phyloP scores from a whole-genome alignment of 768 basidiomycete species.

The Pulveroboletus sp. region DNA sequence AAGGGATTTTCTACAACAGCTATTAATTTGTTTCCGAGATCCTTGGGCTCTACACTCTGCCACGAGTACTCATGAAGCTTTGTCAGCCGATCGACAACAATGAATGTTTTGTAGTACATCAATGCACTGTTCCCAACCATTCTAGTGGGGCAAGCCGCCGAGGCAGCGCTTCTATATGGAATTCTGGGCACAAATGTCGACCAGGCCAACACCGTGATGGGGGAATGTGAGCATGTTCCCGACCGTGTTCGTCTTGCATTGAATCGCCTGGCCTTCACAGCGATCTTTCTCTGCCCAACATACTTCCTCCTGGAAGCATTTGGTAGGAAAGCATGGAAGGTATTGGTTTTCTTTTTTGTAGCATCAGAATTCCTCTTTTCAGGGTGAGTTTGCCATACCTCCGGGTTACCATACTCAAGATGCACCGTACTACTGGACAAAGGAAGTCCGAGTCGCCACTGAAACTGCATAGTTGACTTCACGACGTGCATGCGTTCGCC shows the following conservation, averaged over 20 bases:
- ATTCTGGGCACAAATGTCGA: background rate
- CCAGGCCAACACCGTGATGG: slow-evolving; percentile 1
- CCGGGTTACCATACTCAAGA: slow-evolving; percentile 9
- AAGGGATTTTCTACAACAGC: background rate
- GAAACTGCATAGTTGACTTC: background rate
- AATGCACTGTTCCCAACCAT: background rate
- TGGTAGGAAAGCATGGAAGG: too few species aligned
- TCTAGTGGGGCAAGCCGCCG: background rate
- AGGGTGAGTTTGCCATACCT: slow-evolving; percentile 8
- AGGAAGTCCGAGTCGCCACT: background rate
- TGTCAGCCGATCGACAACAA: background rate
- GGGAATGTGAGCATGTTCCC: slow-evolving; percentile 1
- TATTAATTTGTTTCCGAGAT: background rate
- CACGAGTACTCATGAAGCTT: slow-evolving; percentile 3
- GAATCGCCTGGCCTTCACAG: background rate
- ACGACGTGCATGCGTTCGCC: background rate
- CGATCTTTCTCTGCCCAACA: slow-evolving; percentile 5
- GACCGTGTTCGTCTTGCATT: background rate
- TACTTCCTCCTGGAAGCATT: background rate
- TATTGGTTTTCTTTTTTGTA: too few species aligned
- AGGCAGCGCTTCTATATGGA: background rate
- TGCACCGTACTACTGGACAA: background rate
- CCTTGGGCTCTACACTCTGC: slow-evolving; percentile 2
- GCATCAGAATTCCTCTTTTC: background rate
- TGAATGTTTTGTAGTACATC: slow-evolving; percentile 5